Evolutionary conservation across 805 yeast species (phyloP).

Genomic region (Zygotorulaspora sp.): DNA sequence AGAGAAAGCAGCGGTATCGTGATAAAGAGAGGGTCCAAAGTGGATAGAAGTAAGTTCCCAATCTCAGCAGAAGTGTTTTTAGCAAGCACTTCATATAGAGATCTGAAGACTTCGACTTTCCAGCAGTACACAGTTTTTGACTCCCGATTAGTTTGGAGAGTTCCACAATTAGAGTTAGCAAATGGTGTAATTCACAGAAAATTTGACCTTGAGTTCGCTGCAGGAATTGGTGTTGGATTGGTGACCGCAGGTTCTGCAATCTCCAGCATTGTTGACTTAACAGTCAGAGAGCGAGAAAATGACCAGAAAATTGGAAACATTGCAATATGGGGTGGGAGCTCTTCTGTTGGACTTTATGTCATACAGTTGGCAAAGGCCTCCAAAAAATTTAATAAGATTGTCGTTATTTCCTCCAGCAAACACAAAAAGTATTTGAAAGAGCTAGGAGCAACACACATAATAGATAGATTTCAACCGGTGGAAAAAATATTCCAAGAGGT

Average conservation of each 20-base stretch:
- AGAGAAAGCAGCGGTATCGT: slow-evolving; percentile 44
- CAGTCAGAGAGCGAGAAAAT: slow-evolving; percentile 8
- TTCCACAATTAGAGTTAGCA: slow-evolving; percentile 34
- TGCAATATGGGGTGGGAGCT: slow-evolving; percentile 47
- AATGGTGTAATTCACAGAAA: slow-evolving; percentile 4
- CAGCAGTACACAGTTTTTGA: slow-evolving; percentile 45
- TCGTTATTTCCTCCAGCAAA: slow-evolving; percentile 43
- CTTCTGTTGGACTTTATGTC: slow-evolving; percentile 44
- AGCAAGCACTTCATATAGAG: slow-evolving; percentile 46
- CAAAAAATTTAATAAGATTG: slow-evolving; percentile 35
- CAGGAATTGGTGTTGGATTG: slow-evolving; percentile 46
- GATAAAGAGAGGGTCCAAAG: slow-evolving; percentile 35
- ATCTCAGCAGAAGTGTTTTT: slow-evolving; percentile 40
- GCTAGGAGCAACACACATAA: slow-evolving; percentile 43
- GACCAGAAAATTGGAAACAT: slow-evolving; percentile 22
- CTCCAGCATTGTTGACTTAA: slow-evolving; percentile 20
- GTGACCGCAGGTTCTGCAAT: slow-evolving; percentile 41
- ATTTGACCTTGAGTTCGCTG: slow-evolving; percentile 38
- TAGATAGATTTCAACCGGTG: slow-evolving; percentile 35
- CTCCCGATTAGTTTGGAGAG: slow-evolving; percentile 43
- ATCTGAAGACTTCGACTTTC: slow-evolving; percentile 44
- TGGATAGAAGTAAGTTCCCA: slow-evolving; percentile 23
- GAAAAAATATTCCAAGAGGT: slow-evolving; percentile 25
- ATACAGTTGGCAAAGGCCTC: slow-evolving; percentile 41
- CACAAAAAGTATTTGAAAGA: slow-evolving; percentile 35